Conservation (phyloP, 2,329 filamentous ascomycete species). For the Colletotrichum lini region DNA sequence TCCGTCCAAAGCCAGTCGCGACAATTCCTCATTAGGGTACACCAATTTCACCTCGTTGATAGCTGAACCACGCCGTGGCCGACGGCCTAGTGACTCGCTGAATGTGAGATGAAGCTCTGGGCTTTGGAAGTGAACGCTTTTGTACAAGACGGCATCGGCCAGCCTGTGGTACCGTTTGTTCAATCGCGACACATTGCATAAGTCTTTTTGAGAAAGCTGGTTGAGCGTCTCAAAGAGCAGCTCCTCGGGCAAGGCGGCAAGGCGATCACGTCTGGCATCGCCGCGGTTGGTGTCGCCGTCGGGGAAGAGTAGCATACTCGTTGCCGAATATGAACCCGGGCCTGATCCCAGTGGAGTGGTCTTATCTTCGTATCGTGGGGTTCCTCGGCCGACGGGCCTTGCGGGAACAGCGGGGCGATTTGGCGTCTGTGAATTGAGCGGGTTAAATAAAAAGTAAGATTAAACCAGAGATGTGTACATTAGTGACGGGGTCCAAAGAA, state of each 20-base stretch:
- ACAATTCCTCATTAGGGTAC: conserved; percentile 60
- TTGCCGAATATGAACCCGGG: conserved; percentile 1
- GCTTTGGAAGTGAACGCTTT: conserved; percentile 61
- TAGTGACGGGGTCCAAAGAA: neutral
- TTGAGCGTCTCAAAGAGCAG: conserved; percentile 57
- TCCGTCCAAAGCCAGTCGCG: conserved; percentile 56
- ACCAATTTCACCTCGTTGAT: conserved; percentile 62
- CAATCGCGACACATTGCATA: conserved; percentile 60
- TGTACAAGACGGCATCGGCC: conserved; percentile 63
- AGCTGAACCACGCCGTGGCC: conserved; percentile 62
- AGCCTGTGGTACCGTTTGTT: conserved; percentile 60
- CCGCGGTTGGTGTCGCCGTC: conserved; percentile 9
- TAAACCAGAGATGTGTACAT: neutral
- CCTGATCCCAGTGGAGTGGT: neutral
- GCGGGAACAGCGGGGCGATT: conserved; percentile 16
- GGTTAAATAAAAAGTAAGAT: neutral
- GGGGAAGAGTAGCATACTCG: conserved; percentile 20
- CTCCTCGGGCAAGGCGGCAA: conserved; percentile 50
- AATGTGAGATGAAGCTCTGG: conserved; percentile 64
- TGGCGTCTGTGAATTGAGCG: neutral
- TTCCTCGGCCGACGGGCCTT: conserved; percentile 15
- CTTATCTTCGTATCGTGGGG: conserved; percentile 27
- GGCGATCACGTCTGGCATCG: conserved; percentile 6
- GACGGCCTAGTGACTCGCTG: conserved; percentile 61
- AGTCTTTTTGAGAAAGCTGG: conserved; percentile 53